Evolutionary conservation across 805 yeast species (phyloP), one percentile per base, ranked within the genome.

Genomic region (Hanseniaspora jakobsenii): DNA sequence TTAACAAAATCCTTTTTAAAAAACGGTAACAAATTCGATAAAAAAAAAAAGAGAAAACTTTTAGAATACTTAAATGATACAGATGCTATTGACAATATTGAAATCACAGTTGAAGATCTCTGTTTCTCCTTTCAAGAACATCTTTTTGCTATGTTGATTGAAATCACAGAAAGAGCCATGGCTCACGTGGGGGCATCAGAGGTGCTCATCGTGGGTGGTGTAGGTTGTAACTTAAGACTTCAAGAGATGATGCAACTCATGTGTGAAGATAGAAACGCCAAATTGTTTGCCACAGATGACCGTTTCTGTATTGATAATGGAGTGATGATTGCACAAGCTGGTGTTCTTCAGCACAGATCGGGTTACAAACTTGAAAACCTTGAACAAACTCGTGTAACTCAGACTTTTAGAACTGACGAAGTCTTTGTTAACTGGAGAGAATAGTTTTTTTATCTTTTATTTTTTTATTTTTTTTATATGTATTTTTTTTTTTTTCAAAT

Each of bases 251-350:
- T 91, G 98, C 82, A 72, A n/a, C 63, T 72, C 36, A 91, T 91
- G 98, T 94, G 89, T 17, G 61, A 70, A 36, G 97, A 87, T 55
- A 68, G 98, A 51, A 61, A 64, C 9, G 97, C 97, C 0, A 70
- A 74, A n/a, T 79, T 91, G 3, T 85, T 70, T 58, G 95, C 98
- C 2, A 91, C 98, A 0, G 98, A 91, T 61, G 97, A 91, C 57
- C 65, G 97, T 48, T 89, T 91, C 58, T 91, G 98, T 63, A 91
- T 91, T 35, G 98, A 91, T 59, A 91, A 91, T 56, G 98, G 98
- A 9, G 91, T 89, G 30, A 91, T 91, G 98, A 91, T 91, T 55
- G 98, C 98, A 0, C 98, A 91, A 56, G 97, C 98, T 0, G 98
- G 98, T 0, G 65, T 91, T 38, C 60, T 91, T 48, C 83, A 81